Conservation (phyloP, 257 asterid genomes). For the Solanum bukasovii region DNA sequence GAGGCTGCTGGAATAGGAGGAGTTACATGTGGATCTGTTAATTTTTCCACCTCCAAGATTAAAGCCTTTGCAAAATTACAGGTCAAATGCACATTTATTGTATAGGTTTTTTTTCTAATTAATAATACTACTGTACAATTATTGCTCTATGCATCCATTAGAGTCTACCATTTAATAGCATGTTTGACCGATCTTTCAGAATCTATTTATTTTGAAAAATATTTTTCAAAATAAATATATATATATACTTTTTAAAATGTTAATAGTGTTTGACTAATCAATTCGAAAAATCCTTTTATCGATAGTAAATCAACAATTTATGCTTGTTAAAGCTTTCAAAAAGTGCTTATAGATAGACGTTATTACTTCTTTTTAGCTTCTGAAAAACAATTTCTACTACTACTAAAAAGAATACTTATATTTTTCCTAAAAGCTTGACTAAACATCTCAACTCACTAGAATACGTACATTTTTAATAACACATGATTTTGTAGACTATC, state of each 20-base stretch:
- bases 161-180: background rate
- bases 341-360: background rate
- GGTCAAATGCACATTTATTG: slow-evolving; percentile 12
- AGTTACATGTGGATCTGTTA: slow-evolving; percentile 45
- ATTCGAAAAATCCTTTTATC: background rate
- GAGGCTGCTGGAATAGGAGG: slow-evolving; percentile 16
- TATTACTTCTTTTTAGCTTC: background rate
- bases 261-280: background rate
- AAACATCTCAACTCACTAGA: background rate
- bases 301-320: background rate
- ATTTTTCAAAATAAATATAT: too few relatives aligned
- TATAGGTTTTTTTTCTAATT: background rate
- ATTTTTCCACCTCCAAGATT: slow-evolving; percentile 34
- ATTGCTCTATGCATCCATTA: background rate
- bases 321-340: background rate
- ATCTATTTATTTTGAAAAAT: background rate
- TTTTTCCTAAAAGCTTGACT: background rate
- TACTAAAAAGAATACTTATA: background rate
- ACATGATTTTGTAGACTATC: background rate
- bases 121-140: background rate
- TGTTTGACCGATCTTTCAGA: background rate
- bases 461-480: background rate
- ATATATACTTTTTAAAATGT: too few relatives aligned
- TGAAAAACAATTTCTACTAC: background rate
- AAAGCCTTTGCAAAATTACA: slow-evolving; percentile 65